These are phyloP conservation scores for Ascochyta lentis DNA, from an alignment of 2,329 filamentous ascomycete species.

Conservation along the genomic window DNA sequence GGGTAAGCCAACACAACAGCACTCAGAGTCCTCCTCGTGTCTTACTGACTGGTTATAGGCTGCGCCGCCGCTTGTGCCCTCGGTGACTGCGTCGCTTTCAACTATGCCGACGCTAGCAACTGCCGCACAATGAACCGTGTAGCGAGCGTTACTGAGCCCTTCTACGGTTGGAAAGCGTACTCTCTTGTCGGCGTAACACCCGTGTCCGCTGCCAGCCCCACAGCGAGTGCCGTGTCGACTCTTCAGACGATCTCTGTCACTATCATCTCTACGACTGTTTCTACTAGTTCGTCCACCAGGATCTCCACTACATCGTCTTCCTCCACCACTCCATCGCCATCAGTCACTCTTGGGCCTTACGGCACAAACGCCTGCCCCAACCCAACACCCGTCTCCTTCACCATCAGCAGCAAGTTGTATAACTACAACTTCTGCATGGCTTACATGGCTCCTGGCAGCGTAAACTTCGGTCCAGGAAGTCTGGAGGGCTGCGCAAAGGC, in stretches of 20 bases:
- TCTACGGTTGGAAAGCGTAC: slow-evolving; percentile 4
- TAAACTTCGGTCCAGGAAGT: background rate
- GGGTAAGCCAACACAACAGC: background rate
- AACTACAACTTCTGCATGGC: slow-evolving; percentile 1
- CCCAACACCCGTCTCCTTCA: background rate
- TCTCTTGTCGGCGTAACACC: background rate
- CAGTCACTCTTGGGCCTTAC: background rate
- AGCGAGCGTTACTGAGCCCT: background rate
- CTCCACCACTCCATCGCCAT: background rate
- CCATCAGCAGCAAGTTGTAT: slow-evolving; percentile 1
- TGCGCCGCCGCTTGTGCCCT: background rate
- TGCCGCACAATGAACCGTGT: background rate
- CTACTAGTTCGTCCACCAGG: background rate
- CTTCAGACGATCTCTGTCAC: background rate
- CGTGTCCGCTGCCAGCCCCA: background rate
- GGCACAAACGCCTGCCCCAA: slow-evolving; percentile 3
- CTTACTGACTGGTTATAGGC: background rate
- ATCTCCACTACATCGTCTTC: background rate
- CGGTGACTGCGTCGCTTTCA: background rate
- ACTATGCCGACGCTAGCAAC: background rate
- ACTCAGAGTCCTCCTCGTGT: background rate
- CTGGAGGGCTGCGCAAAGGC: background rate
- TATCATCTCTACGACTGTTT: background rate
- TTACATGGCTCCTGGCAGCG: background rate
- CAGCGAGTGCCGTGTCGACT: background rate